Percentiles rank a stretch among this genome's conserved stretches.
Conservation (phyloP, 345 rosid species). For the Sonneratia alba region DNA sequence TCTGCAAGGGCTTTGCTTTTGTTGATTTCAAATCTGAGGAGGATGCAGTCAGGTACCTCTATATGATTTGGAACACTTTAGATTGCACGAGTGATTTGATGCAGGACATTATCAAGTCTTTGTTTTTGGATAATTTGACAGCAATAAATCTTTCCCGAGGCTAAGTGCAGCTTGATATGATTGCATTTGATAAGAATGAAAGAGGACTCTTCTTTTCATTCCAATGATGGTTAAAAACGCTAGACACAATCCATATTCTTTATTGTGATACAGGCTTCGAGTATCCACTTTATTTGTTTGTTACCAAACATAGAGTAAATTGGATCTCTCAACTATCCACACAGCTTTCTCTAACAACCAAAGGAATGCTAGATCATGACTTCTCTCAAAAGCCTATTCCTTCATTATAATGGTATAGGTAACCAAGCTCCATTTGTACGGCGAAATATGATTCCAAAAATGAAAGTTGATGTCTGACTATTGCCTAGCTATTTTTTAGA, state of each 20-base stretch:
- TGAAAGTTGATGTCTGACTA: not conserved
- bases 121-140: not conserved
- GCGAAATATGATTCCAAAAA: no score
- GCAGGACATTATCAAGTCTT: not conserved
- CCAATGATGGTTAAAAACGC: not conserved
- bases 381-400: not conserved
- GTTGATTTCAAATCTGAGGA: slow-evolving; percentile 56
- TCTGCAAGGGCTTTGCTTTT: slow-evolving; percentile 72
- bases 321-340: not conserved
- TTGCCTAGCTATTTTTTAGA: no score
- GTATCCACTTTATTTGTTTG: not conserved
- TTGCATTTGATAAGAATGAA: not conserved
- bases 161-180: not conserved
- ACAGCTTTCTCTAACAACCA: not conserved
- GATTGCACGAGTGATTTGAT: not conserved
- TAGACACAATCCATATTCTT: not conserved
- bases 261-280: not conserved
- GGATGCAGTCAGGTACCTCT: slow-evolving; percentile 58
- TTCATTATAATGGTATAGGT: not conserved
- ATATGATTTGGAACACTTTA: not conserved
- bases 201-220: not conserved
- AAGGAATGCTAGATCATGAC: not conserved
- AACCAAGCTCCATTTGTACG: no score
- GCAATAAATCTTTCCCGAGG: not conserved
- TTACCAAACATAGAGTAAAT: not conserved